Conservation (phyloP, 805 yeast species). For the Ogataea pilisensis region DNA sequence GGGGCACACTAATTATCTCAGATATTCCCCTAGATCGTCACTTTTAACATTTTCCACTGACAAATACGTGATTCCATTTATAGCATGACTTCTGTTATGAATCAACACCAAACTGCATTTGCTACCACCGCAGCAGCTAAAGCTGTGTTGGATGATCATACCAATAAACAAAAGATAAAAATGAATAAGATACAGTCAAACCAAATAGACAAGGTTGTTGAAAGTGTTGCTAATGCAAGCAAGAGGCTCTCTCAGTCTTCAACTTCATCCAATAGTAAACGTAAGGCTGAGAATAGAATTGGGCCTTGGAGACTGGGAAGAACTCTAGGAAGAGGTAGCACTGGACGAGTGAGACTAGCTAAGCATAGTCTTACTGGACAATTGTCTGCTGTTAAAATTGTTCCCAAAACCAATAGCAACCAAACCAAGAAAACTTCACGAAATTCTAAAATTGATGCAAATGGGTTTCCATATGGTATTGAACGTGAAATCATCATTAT, state of each 20-base stretch:
- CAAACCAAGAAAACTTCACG: slow-evolving; percentile 23
- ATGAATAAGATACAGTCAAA: not conserved
- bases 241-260: slow-evolving; percentile 39
- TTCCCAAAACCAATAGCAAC: slow-evolving; percentile 48
- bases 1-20: no score
- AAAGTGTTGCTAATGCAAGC: slow-evolving; percentile 34
- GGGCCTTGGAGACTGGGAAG: slow-evolving; percentile 85
- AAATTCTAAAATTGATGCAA: slow-evolving; percentile 25
- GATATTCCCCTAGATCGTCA: no score
- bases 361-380: slow-evolving; percentile 67
- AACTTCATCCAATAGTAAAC: slow-evolving; percentile 30
- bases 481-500: slow-evolving; percentile 96
- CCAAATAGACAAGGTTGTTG: slow-evolving; percentile 45
- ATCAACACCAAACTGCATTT: slow-evolving; percentile 18
- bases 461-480: slow-evolving; percentile 85
- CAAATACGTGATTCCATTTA: not conserved
- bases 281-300: slow-evolving; percentile 40
- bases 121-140: slow-evolving; percentile 25
- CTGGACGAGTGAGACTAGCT: slow-evolving; percentile 75
- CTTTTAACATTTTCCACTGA: no score
- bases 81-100: slow-evolving; percentile 7
- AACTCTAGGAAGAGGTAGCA: slow-evolving; percentile 78
- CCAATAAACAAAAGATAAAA: not conserved
- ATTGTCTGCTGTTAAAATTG: slow-evolving; percentile 79
- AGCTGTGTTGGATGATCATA: slow-evolving; percentile 10